phyloP scores from a whole-genome alignment of 2,329 filamentous ascomycete genomes.

The Alternaria panax region DNA sequence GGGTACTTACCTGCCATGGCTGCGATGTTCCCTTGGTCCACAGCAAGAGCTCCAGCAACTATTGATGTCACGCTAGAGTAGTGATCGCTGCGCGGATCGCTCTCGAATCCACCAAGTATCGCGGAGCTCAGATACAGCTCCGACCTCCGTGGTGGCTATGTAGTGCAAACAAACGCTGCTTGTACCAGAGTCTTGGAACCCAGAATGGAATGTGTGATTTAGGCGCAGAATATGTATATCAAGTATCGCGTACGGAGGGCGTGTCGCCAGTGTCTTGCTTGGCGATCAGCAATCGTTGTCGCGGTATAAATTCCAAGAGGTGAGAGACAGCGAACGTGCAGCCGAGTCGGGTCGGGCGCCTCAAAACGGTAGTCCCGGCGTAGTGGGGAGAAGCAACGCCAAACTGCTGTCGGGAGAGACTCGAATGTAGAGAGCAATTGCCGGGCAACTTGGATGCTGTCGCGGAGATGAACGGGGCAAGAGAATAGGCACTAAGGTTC shows the following conservation, averaged over 20 bases:
- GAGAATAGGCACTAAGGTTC: constrained; percentile 10
- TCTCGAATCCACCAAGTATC: neutral
- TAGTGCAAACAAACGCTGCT: constrained; percentile 5
- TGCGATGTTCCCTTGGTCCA: constrained; percentile 16
- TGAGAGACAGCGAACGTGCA: constrained; percentile 22
- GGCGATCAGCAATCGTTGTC: constrained; percentile 14
- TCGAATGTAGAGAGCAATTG: neutral
- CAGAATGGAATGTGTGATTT: neutral
- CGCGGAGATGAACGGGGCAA: constrained; percentile 11
- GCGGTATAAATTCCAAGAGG: constrained; percentile 25
- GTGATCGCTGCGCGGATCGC: neutral
- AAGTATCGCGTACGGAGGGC: constrained; percentile 16
- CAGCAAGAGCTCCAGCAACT: neutral
- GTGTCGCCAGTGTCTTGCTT: constrained; percentile 16
- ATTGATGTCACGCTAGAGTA: constrained; percentile 5
- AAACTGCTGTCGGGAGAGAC: neutral
- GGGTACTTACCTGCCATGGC: constrained; percentile 42
- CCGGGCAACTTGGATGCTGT: constrained; percentile 4
- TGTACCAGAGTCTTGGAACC: constrained; percentile 7
- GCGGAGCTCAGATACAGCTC: constrained; percentile 15
- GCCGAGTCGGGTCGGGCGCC: constrained; percentile 22
- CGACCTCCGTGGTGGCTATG: constrained; percentile 6
- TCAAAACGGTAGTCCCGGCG: constrained; percentile 36
- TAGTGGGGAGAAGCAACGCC: constrained; percentile 26
- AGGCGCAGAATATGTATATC: constrained; percentile 11